Base-by-base conservation (phyloP, 768 basidiomycete genomes). In the Boletus reticuloceps region DNA sequence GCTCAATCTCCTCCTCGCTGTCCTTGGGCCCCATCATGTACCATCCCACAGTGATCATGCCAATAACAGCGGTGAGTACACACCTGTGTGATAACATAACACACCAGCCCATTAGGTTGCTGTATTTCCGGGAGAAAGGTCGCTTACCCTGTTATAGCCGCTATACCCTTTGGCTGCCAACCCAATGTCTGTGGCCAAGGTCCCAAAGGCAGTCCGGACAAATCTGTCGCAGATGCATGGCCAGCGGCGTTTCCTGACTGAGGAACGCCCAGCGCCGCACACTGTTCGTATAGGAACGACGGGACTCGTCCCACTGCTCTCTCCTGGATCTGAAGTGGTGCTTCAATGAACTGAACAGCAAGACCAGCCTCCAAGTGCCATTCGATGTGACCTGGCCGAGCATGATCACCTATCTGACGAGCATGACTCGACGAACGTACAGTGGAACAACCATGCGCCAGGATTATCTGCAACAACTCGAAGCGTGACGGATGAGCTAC, bases 381-480 rank as follows among this genome's bases (percentile, higher is more conserved):
- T 67, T 91, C 88, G 60, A 89, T 88, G 71, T 91, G 89, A 68
- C 87, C 86, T 89, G 54, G 25, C 14, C 46, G n/a, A 54, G 27
- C 43, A 31, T 17, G 29, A 45, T 32, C 3, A 54, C 34, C 11
- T 6, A 27, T 43, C 39, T 17, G 38, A 25, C 20, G 46, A 52
- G n/a, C 42, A 27, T 32, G 32, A 36, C 45, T 29, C 14, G 32
- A 36, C 63, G 46, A 36, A 75, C 86, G 51, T 64, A 87, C 85
- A 93, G 69, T 91, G 90, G 68, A 93, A 81, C 58, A 93, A 70
- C 89, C 92, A 95, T 10, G 81, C 85, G 12, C 96, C 96, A 1
- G 96, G 96, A 72, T 98, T 98, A 69, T 98, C 91, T 2, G 92
- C 91, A 47, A 86, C 74, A 63, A 94, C 71, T 20, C 93, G 84